These are phyloP conservation scores for Hemisphaericaspora lyxosophila DNA, from an alignment of 1,139 yeast genomes.

Conservation along the genomic window DNA sequence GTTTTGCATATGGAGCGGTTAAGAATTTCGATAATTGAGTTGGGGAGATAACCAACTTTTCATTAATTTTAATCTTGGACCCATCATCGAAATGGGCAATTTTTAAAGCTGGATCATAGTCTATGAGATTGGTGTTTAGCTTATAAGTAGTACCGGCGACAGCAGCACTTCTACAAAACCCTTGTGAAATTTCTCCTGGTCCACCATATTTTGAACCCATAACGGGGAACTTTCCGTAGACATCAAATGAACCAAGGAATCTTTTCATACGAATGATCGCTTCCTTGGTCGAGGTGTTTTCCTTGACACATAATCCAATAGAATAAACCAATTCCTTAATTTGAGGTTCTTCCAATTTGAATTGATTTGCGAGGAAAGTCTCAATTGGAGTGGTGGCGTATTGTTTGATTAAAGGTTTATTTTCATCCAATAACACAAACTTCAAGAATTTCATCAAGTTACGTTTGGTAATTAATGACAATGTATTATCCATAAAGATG, in stretches of 20 bases:
- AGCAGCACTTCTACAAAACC: conserved; percentile 96
- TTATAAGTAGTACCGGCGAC: conserved; percentile 97
- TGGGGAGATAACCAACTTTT: conserved; percentile 71
- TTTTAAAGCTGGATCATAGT: conserved; percentile 64
- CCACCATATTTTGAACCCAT: conserved; percentile 92
- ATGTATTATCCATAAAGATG: conserved; percentile 84
- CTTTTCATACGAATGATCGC: conserved; percentile 82
- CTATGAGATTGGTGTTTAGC: conserved; percentile 62
- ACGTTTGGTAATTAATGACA: conserved; percentile 76
- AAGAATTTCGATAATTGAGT: conserved; percentile 62
- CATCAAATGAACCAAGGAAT: conserved; percentile 82
- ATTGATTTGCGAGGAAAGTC: conserved; percentile 58
- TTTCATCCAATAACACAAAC: conserved; percentile 72
- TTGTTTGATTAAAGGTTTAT: conserved; percentile 41
- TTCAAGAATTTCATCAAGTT: conserved; percentile 89
- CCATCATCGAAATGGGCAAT: conserved; percentile 79
- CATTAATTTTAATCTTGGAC: conserved; percentile 67
- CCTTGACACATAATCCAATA: conserved; percentile 71
- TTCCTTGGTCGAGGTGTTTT: conserved; percentile 62
- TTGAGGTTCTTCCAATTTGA: conserved; percentile 72
- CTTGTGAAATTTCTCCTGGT: conserved; percentile 94
- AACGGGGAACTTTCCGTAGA: conserved; percentile 92
- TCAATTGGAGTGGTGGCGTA: conserved; percentile 55
- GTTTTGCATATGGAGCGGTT: conserved; percentile 33
- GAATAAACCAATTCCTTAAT: conserved; percentile 80